Conservation (phyloP, 2,329 filamentous ascomycete genomes). For the Ophiostoma sp. region DNA sequence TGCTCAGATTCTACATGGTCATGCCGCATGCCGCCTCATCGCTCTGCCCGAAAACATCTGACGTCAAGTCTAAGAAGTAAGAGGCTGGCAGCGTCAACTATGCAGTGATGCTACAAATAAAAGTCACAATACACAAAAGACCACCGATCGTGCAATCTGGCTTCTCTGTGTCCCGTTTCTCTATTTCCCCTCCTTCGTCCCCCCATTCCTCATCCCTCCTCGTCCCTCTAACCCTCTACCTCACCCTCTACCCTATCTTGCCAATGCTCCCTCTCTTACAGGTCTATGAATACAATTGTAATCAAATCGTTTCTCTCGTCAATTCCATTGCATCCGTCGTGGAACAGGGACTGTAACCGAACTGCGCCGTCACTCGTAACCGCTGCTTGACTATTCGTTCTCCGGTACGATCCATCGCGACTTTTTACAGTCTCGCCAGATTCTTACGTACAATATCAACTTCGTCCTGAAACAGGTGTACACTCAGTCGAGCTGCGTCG, state of each 20-base stretch:
- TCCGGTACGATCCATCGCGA: background rate
- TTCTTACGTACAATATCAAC: background rate
- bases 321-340: background rate
- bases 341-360: background rate
- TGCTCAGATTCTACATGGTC: background rate
- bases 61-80: too few species aligned
- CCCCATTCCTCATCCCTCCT: background rate
- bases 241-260: background rate
- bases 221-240: background rate
- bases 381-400: background rate
- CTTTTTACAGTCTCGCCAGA: slow-evolving; percentile 7
- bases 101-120: too few species aligned
- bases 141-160: background rate
- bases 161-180: background rate
- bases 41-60: background rate
- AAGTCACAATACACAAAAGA: too few species aligned
- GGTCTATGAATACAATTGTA: slow-evolving; percentile 5
- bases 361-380: background rate
- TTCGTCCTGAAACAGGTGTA: background rate
- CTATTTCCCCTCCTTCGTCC: background rate
- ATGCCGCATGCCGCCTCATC: background rate
- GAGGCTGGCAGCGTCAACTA: too few species aligned
- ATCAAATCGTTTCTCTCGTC: background rate
- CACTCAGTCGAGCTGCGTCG: background rate
- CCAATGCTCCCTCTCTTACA: background rate